These are phyloP conservation scores for Psophocarpus tetragonolobus DNA, from an alignment of 306 rosid species.

Conservation along the genomic window DNA sequence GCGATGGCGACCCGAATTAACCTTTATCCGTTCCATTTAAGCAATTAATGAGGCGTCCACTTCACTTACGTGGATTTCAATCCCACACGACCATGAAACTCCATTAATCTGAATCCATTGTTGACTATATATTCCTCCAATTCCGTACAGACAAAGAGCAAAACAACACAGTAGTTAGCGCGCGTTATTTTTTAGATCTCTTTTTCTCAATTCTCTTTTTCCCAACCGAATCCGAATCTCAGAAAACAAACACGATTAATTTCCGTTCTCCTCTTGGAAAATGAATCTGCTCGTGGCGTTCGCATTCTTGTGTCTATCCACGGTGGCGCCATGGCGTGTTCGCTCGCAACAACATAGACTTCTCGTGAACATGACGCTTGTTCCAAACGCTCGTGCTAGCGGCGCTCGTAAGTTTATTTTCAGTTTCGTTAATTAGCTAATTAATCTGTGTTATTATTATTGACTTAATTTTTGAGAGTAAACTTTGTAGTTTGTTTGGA, in stretches of 20 bases:
- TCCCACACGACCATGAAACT: not conserved
- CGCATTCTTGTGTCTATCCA: slow-evolving; percentile 30
- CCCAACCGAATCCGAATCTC: slow-evolving; percentile 18
- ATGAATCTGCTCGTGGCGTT: slow-evolving; percentile 38
- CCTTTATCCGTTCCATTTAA: slow-evolving; percentile 18
- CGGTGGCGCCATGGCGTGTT: slow-evolving; percentile 42
- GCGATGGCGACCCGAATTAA: not conserved
- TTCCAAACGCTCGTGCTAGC: slow-evolving; percentile 53
- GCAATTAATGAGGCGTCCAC: slow-evolving; percentile 32
- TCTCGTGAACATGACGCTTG: slow-evolving; percentile 72
- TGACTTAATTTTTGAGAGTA: not conserved
- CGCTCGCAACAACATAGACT: slow-evolving; percentile 43
- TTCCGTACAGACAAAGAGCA: slow-evolving; percentile 26
- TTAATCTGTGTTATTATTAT: not conserved
- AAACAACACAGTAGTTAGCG: not conserved
- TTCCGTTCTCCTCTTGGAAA: not conserved
- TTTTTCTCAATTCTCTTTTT: not conserved
- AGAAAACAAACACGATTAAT: not conserved
- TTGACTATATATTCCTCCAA: not conserved
- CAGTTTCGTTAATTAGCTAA: not conserved
- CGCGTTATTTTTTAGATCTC: slow-evolving; percentile 7
- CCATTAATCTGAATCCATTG: not conserved
- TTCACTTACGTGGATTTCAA: slow-evolving; percentile 29
- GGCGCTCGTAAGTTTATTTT: slow-evolving; percentile 65
- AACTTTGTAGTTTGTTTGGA: slow-evolving; percentile 75